Percentiles rank a stretch among this genome's conserved stretches.
Evolutionary conservation across 148 eudicot genomes (phyloP).

Genomic region (Simmondsia chinensis): DNA sequence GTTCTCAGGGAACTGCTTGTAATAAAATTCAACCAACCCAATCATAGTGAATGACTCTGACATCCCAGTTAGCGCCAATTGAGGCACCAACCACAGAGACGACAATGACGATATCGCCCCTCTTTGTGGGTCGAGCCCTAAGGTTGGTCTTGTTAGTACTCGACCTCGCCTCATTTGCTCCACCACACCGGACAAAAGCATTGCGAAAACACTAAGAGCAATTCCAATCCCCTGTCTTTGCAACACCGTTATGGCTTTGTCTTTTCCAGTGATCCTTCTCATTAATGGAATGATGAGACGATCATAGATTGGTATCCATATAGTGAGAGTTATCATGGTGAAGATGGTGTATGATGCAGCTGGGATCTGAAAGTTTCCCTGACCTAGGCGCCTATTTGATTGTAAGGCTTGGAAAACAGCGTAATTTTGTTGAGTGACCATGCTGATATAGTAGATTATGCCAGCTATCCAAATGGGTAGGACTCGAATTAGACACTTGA

Average conservation of each 20-base stretch:
- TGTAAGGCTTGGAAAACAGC: conserved; percentile 60
- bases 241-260: conserved; percentile 41
- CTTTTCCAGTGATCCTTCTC: conserved; percentile 30
- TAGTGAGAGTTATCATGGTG: conserved; percentile 37
- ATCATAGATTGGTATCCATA: conserved; percentile 62
- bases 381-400: conserved; percentile 25
- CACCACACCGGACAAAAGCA: conserved; percentile 21
- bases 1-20: conserved; percentile 59
- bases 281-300: conserved; percentile 39
- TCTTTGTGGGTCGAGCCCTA: conserved; percentile 22
- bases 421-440: conserved; percentile 27
- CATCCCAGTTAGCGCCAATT: conserved; percentile 31
- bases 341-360: conserved; percentile 48
- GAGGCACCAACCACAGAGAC: conserved; percentile 42
- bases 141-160: conserved; percentile 23
- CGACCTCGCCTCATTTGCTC: conserved; percentile 25
- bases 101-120: conserved; percentile 41
- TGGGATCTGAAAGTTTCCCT: conserved; percentile 36
- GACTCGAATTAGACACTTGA: conserved; percentile 50
- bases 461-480: conserved; percentile 61
- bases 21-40: conserved; percentile 44
- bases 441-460: conserved; percentile 21
- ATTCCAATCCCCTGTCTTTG: conserved; percentile 51
- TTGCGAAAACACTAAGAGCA: conserved; percentile 15
- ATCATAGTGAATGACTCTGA: conserved; percentile 43